These are phyloP conservation scores for Mycena albidolilacea DNA, from an alignment of 768 basidiomycete genomes.

Conservation along the genomic window DNA sequence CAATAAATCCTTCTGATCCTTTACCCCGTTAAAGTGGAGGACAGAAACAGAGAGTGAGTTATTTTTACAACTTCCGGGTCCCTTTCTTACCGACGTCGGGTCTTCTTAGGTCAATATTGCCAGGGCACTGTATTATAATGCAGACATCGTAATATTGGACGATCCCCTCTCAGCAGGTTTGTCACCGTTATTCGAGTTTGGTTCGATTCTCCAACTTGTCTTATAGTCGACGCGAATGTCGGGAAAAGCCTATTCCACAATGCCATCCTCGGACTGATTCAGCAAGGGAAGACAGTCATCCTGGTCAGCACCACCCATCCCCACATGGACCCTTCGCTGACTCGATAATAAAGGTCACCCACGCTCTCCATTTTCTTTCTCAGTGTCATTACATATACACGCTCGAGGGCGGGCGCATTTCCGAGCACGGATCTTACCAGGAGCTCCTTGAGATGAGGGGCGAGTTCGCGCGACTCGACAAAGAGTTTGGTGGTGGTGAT, in stretches of 20 bases:
- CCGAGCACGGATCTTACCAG: constrained; percentile 75
- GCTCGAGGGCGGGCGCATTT: constrained; percentile 81
- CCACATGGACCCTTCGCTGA: constrained; percentile 45
- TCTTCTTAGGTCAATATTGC: constrained; percentile 73
- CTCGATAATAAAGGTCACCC: constrained; percentile 46
- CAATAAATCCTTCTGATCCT: too few species aligned
- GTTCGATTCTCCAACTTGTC: constrained; percentile 31
- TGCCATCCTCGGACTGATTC: constrained; percentile 68
- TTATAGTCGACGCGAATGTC: constrained; percentile 80
- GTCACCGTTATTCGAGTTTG: constrained; percentile 26
- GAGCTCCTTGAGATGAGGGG: constrained; percentile 65
- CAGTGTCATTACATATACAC: constrained; percentile 90
- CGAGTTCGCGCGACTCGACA: constrained; percentile 69
- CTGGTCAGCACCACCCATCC: constrained; percentile 70
- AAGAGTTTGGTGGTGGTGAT: constrained; percentile 70
- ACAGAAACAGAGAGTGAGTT: constrained; percentile 69
- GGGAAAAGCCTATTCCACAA: constrained; percentile 77
- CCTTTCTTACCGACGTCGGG: neutral
- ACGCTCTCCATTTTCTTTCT: constrained; percentile 91
- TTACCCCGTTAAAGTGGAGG: constrained; percentile 61
- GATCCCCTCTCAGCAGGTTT: constrained; percentile 76
- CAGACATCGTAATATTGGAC: constrained; percentile 74
- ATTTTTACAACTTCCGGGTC: neutral
- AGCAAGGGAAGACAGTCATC: constrained; percentile 79
- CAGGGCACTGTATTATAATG: constrained; percentile 75